Percentiles rank a stretch among this genome's conserved stretches.
These are phyloP conservation scores for Aspergillus versicolor DNA, from an alignment of 2,329 filamentous ascomycete species.

Conservation along the genomic window DNA sequence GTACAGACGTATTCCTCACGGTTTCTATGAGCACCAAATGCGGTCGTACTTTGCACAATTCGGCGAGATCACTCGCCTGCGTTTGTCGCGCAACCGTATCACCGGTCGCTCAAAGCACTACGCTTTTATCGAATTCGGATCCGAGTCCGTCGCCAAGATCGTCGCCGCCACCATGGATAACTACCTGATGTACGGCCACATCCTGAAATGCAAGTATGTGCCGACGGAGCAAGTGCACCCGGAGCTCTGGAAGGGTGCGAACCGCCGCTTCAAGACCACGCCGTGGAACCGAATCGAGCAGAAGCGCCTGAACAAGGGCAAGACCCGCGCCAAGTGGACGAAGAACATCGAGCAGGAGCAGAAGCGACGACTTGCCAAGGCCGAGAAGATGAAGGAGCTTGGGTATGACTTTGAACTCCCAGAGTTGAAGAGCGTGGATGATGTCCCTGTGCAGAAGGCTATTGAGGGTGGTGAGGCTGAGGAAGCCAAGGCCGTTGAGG, in stretches of 20 bases:
- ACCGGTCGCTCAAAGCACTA: slow-evolving; percentile 92
- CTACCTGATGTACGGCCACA: slow-evolving; percentile 92
- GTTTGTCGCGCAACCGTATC: slow-evolving; percentile 86
- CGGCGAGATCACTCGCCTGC: slow-evolving; percentile 73
- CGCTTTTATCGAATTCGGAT: slow-evolving; percentile 86
- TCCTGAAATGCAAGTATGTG: slow-evolving; percentile 82
- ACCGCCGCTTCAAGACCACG: slow-evolving; percentile 82
- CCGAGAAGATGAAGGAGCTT: slow-evolving; percentile 71
- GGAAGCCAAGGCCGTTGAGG: slow-evolving; percentile 31
- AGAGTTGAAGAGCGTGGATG: slow-evolving; percentile 63
- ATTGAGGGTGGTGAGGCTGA: slow-evolving; percentile 36
- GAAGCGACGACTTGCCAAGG: slow-evolving; percentile 66
- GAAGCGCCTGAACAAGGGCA: slow-evolving; percentile 69
- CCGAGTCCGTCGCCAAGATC: slow-evolving; percentile 78
- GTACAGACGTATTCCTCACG: slow-evolving; percentile 73
- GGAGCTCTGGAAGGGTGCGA: slow-evolving; percentile 84
- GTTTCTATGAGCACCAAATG: slow-evolving; percentile 98
- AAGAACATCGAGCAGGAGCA: slow-evolving; percentile 72
- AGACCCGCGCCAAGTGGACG: slow-evolving; percentile 74
- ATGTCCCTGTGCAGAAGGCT: slow-evolving; percentile 47
- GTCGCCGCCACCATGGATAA: slow-evolving; percentile 96
- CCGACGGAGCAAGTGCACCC: slow-evolving; percentile 75
- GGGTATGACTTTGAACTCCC: slow-evolving; percentile 83
- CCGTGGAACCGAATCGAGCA: slow-evolving; percentile 87
- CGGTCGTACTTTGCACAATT: slow-evolving; percentile 92